Conservation (phyloP, 2,329 filamentous ascomycete genomes). For the Nigrospora oryzae region DNA sequence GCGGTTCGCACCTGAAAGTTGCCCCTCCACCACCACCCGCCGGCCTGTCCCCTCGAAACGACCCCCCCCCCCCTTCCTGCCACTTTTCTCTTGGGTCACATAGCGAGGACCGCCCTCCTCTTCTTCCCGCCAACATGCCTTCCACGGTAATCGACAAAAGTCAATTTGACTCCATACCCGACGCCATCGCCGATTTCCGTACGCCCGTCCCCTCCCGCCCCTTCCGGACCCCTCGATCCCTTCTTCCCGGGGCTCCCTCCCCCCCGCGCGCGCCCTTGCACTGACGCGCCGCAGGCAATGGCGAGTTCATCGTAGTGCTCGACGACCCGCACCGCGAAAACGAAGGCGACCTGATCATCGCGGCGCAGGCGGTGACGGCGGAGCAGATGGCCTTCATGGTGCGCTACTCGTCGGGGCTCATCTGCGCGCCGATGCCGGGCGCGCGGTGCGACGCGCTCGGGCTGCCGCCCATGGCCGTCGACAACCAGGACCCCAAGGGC, state of each 20-base stretch:
- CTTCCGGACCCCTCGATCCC: slow-evolving; percentile 2
- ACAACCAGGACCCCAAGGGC: slow-evolving; percentile 70
- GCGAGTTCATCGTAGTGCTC: slow-evolving; percentile 92
- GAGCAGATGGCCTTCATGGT: slow-evolving; percentile 95
- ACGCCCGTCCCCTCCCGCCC: slow-evolving; percentile 19
- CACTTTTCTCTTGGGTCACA: too few species aligned
- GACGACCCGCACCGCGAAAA: slow-evolving; percentile 91
- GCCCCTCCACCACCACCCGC: not conserved
- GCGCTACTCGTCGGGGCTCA: slow-evolving; percentile 79
- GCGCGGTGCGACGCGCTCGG: slow-evolving; percentile 60
- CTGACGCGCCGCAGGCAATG: slow-evolving; percentile 44
- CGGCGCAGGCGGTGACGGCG: slow-evolving; percentile 73
- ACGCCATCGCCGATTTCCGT: slow-evolving; percentile 58
- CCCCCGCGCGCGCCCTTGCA: not conserved
- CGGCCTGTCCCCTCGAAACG: too few species aligned
- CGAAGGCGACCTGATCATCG: slow-evolving; percentile 96
- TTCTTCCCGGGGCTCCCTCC: slow-evolving; percentile 3
- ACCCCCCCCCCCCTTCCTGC: too few species aligned
- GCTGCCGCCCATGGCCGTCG: slow-evolving; percentile 81
- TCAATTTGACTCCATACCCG: slow-evolving; percentile 58
- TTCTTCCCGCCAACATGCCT: slow-evolving; percentile 32
- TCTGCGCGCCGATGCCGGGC: slow-evolving; percentile 78
- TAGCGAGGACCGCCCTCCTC: too few species aligned
- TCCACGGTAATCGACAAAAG: slow-evolving; percentile 38
- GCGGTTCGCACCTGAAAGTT: not conserved